A percentile compares a stretch with the other conserved stretches of the same genome.
These are phyloP conservation scores for Sarocladium strictum DNA, from an alignment of 2,329 filamentous ascomycete genomes.

Conservation along the genomic window DNA sequence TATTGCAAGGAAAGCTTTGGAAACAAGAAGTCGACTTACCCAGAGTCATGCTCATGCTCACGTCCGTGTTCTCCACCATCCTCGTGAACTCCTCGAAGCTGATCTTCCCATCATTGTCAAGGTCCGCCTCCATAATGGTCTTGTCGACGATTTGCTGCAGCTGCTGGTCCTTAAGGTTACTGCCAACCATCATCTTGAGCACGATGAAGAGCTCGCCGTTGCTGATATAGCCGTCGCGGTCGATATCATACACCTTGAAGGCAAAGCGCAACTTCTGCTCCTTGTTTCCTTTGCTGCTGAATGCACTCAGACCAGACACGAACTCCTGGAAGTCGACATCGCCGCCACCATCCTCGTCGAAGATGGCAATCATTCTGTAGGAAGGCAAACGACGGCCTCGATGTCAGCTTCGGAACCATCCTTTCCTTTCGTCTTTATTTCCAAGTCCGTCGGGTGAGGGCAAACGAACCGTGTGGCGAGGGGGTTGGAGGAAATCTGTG, in stretches of 20 bases:
- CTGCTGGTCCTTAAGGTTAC: slow-evolving; percentile 98
- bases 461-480: slow-evolving; percentile 75
- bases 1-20: background rate
- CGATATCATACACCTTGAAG: slow-evolving; percentile 99
- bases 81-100: slow-evolving; percentile 98
- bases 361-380: slow-evolving; percentile 92
- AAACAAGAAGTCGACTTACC: slow-evolving; percentile 39
- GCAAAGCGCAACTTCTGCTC: slow-evolving; percentile 97
- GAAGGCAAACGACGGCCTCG: background rate
- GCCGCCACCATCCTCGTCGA: slow-evolving; percentile 96
- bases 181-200: slow-evolving; percentile 99
- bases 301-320: slow-evolving; percentile 88
- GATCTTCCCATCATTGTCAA: slow-evolving; percentile 94
- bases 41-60: slow-evolving; percentile 70
- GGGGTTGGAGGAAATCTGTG: slow-evolving; percentile 96
- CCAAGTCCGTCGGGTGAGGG: background rate
- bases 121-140: slow-evolving; percentile 99
- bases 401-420: background rate
- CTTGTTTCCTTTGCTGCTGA: slow-evolving; percentile 97
- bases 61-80: slow-evolving; percentile 94
- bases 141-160: slow-evolving; percentile 99
- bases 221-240: slow-evolving; percentile 96
- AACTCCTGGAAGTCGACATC: slow-evolving; percentile 99
- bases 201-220: slow-evolving; percentile 97
- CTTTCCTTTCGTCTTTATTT: background rate